Base-by-base conservation (phyloP, 1,139 yeast genomes). In the Pneumocystis sp. region DNA sequence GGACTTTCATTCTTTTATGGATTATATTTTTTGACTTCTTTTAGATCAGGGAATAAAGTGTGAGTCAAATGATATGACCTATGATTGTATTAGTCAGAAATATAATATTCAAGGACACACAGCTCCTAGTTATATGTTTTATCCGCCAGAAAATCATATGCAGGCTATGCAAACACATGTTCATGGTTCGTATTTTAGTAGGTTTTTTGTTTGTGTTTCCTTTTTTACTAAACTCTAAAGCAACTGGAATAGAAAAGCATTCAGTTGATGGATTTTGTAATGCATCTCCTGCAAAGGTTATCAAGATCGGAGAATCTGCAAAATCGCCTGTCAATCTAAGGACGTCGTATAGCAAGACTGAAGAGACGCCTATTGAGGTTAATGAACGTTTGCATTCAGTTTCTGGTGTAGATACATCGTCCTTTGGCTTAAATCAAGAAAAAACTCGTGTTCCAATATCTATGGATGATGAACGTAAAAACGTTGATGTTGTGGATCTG, bases 401-500 rank as follows among this genome's bases (percentile, higher is more conserved):
- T 59, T 19, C 66, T 21, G 57, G 68, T 15, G 63, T 66, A 40
- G 62, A 66, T 4, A 68, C 65, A 25, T 59, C 70, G 7, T 69
- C 70, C 25, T 66, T 61, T 2, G 57, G 66, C 21, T 67, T n/a
- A 64, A 66, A 66, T 59, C 70, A 63, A 63, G 65, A 50, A 66
- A 70, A 42, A 67, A 73, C 7, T 69, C 70, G 77, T 21, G 44
- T 63, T 25, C 44, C 62, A 5, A 19, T 77, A 40, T 67, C 65
- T 44, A 65, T 66, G 10, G 70, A 65, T 34, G 63, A 64, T 12
- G 64, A 71, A 45, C 71, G 71, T 67, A 73, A 73, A 35, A 74
- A 72, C 45, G 78, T 84, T 8, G 85, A 82, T 64, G 81, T 84
- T 8, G 74, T 86, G 57, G 78, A 78, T 69, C 85, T 83, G 73